Base-by-base conservation (phyloP, 305 asterid genomes). In the Striga hermonthica region DNA sequence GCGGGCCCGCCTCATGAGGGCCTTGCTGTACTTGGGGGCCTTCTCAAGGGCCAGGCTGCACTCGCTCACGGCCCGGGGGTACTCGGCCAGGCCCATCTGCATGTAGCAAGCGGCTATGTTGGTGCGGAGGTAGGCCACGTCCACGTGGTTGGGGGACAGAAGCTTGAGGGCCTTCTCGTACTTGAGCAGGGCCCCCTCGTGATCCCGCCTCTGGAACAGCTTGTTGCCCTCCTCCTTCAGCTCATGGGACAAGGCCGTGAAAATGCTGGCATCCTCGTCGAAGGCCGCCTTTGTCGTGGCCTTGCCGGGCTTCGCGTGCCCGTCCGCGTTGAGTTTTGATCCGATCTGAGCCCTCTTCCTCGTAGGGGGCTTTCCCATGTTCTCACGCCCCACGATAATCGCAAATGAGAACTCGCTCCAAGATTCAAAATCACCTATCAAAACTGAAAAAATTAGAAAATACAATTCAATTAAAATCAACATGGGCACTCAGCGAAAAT, bases 131-230 rank as follows among this genome's bases (percentile, higher is more conserved):
- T 82, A 85, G 0, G 96, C 96, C 64, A 85, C 89, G 64, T 91
- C 98, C 6, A 89, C 85, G 62, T 91, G 98, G 80, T 75, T 83
- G 0, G 77, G 13, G 0, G 98, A 95, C 55, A 91, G 83, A 78
- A 91, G 72, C 52, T 85, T 89, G 70, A 91, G 84, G 70, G 98
- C 95, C 76, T 91, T 91, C 75, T 89, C 95, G 55, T 83, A 91
- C 84, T 84, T 87, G 74, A 91, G 77, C 96, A 91, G 86, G n/a
- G 98, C 92, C 7, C 98, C 98, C 72, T 91, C 98, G 9, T 81
- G 90, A 60, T 91, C 96, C 0, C 73, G 98, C 60, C 73, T 89
- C 82, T 89, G 95, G 77, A 79, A 86, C 64, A 87, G 66, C 44
- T 54, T 85, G 83, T 86, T 85, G 28, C 96, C 98, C 68, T 91